phyloP scores from a whole-genome alignment of 306 rosid species.

The Cicer bijugum region DNA sequence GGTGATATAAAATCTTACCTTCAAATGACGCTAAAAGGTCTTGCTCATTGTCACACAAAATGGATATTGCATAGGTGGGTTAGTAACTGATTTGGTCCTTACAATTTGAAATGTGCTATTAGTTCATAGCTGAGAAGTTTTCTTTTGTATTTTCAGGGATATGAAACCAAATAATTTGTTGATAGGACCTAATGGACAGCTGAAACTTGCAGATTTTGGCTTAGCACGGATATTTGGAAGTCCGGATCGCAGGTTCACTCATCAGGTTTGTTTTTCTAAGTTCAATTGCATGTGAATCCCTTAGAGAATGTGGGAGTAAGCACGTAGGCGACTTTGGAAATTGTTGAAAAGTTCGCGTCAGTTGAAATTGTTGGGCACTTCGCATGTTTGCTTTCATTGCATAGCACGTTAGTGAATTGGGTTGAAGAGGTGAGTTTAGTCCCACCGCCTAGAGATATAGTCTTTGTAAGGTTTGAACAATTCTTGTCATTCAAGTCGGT shows the following conservation, averaged over 20 bases:
- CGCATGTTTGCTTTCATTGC: neutral
- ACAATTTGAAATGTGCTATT: conserved; percentile 21
- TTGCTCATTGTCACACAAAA: conserved; percentile 88
- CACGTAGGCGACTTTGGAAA: conserved; percentile 27
- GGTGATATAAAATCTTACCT: conserved; percentile 88
- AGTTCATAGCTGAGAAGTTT: conserved; percentile 42
- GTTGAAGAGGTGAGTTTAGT: neutral
- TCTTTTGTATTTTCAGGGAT: conserved; percentile 68
- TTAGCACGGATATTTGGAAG: conserved; percentile 97
- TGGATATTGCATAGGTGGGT: conserved; percentile 93
- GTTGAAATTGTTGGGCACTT: neutral
- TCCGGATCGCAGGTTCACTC: conserved; percentile 92
- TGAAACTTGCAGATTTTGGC: conserved; percentile 98
- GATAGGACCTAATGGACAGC: conserved; percentile 92
- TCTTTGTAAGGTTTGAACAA: too few species aligned
- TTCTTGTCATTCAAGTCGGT: too few species aligned
- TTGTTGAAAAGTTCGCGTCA: neutral
- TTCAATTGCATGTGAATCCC: conserved; percentile 8
- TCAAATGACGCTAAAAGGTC: conserved; percentile 94
- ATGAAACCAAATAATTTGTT: conserved; percentile 97
- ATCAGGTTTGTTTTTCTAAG: conserved; percentile 72
- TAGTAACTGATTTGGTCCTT: conserved; percentile 8
- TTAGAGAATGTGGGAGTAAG: neutral
- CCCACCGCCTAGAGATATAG: neutral
- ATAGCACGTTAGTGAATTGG: neutral